Percentiles rank a stretch among this genome's conserved stretches.
These are phyloP conservation scores for Solidago caesia DNA, from an alignment of 129 eudicot species.

Conservation along the genomic window DNA sequence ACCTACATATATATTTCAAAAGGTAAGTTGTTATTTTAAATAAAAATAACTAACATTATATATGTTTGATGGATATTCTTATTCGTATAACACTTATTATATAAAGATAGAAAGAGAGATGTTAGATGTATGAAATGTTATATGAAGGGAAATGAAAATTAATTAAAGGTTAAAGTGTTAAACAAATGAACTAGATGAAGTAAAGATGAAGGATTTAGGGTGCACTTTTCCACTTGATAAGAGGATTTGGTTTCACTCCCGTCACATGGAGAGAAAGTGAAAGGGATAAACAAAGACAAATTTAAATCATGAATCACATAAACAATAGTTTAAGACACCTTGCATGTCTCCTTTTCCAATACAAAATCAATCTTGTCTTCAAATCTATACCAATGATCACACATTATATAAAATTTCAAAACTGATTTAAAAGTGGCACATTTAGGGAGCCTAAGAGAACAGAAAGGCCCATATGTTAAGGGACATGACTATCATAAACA, in stretches of 20 bases:
- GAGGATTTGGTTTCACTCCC: constrained; percentile 39
- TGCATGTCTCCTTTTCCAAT: constrained; percentile 21
- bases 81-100: too few species aligned
- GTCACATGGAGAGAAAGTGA: constrained; percentile 35
- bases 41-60: too few species aligned
- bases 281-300: constrained; percentile 39
- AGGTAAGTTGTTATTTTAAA: too few species aligned
- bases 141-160: background rate
- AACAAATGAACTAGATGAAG: constrained; percentile 23
- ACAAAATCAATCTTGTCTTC: constrained; percentile 22
- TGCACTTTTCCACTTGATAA: constrained; percentile 32
- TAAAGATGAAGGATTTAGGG: constrained; percentile 37
- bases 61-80: too few species aligned
- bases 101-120: too few species aligned
- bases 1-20: too few species aligned
- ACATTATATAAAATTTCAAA: background rate
- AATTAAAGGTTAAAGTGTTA: constrained; percentile 5
- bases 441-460: too few species aligned
- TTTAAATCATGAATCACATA: constrained; percentile 12
- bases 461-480: too few species aligned
- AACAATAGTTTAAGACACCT: constrained; percentile 8
- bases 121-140: too few species aligned
- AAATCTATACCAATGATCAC: constrained; percentile 11
- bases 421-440: background rate
- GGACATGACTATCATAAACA: too few species aligned